phyloP scores from a whole-genome alignment of 1,139 yeast genomes.

The Scheffersomyces titani region DNA sequence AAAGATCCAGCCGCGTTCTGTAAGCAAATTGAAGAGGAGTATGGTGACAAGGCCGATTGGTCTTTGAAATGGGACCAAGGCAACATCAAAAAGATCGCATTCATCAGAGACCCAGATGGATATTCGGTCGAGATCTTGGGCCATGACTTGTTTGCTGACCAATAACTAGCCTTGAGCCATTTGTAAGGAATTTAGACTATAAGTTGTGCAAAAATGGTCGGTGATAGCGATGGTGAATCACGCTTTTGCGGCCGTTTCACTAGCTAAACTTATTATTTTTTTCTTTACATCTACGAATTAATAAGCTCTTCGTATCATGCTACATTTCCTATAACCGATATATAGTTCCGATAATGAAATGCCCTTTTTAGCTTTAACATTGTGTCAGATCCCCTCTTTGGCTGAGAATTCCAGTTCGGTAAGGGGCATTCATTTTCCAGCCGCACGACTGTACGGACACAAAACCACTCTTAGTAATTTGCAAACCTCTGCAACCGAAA shows the following conservation, averaged over 20 bases:
- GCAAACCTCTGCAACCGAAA: neutral
- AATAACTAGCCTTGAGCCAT: neutral
- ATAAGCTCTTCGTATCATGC: neutral
- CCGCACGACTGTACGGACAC: neutral
- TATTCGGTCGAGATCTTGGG: constrained; percentile 74
- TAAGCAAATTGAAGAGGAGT: constrained; percentile 46
- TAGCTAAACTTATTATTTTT: neutral
- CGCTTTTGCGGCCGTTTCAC: neutral
- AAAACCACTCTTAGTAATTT: neutral
- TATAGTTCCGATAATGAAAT: neutral
- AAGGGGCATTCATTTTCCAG: neutral
- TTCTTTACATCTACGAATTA: neutral
- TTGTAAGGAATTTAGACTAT: neutral
- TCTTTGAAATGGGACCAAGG: constrained; percentile 60
- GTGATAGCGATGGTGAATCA: neutral
- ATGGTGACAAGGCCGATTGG: constrained; percentile 38
- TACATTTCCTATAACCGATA: neutral
- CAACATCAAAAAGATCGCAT: constrained; percentile 56
- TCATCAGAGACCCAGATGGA: constrained; percentile 89
- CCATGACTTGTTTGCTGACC: constrained; percentile 16
- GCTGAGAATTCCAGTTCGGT: neutral
- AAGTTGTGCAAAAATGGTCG: neutral
- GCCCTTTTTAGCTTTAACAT: neutral
- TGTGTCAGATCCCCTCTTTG: too few relatives aligned
- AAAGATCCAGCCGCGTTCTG: constrained; percentile 62